Base-by-base conservation (phyloP, 768 basidiomycete genomes). In the Pholiota microspora region DNA sequence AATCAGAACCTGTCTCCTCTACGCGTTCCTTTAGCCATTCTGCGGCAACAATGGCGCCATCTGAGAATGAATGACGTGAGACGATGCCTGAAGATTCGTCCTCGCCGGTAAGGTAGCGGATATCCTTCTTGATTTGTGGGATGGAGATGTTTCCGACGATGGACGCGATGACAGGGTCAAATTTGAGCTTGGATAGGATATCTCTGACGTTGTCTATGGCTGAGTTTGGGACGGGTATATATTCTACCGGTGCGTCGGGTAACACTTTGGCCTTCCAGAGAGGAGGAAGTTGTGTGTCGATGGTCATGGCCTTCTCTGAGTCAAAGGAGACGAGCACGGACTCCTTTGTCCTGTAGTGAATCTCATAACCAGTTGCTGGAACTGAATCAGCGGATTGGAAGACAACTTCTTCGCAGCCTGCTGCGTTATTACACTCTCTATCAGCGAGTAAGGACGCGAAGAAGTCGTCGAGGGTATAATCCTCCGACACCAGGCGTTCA, bases 51-150 rank as follows among this genome's bases (percentile, higher is more conserved):
- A 72, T 63, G 4, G 87, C 85, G 2, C 88, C 91, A 2, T 75
- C 58, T 0, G 84, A 77, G 68, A 94, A 96, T 7, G 89, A 90
- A 65, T 94, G 92, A n/a, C 94, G 79, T 1, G 86, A 87, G 27
- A 83, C 59, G 59, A 95, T 88, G 9, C 81, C 81, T 7, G 89
- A 91, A 36, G 71, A 69, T n/a, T 72, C 76, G 60, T 87, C 85
- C 67, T 97, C 94, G 46, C 92, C 93, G 0, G 94, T 93, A 54
- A 97, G 82, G 67, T 83, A 94, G 49, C 85, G 80, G 44, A 94
- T 78, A 68, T 92, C 88, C 38, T 80, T 77, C 54, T 75, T 74
- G 71, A 96, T 82, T 60, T 84, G 79, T 8, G 78, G 67, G 12
- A 87, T 60, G 27, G 86, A 88, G 52, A 96, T 77, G 47, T 84